These are phyloP conservation scores for Mycena floridula DNA, from an alignment of 768 basidiomycete species.

Conservation along the genomic window DNA sequence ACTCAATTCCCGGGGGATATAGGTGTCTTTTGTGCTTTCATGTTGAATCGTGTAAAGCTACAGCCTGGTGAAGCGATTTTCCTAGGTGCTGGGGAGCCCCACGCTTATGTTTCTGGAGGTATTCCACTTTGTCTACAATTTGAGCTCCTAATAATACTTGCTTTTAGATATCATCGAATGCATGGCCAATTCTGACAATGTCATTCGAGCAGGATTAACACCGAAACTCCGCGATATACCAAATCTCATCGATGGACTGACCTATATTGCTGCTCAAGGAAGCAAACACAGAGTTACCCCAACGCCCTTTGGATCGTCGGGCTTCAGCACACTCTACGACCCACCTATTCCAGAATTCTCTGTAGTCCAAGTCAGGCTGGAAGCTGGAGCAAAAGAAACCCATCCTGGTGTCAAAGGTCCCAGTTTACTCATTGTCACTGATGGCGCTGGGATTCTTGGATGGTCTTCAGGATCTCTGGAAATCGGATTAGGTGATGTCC, in stretches of 20 bases:
- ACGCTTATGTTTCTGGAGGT: constrained; percentile 92
- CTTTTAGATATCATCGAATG: constrained; percentile 90
- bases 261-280: constrained; percentile 70
- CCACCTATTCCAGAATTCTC: constrained; percentile 94
- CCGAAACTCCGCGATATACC: constrained; percentile 93
- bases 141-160: not conserved
- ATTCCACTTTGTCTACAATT: constrained; percentile 4
- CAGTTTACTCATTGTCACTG: constrained; percentile 74
- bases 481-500: constrained; percentile 60
- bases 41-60: constrained; percentile 82
- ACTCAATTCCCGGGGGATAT: constrained; percentile 87
- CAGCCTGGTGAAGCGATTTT: constrained; percentile 88
- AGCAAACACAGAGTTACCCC: constrained; percentile 68
- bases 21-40: constrained; percentile 86
- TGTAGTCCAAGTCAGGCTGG: constrained; percentile 61
- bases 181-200: constrained; percentile 99
- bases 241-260: constrained; percentile 82
- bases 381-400: constrained; percentile 34
- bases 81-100: constrained; percentile 92
- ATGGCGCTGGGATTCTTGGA: constrained; percentile 50
- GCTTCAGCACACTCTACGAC: constrained; percentile 59
- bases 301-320: constrained; percentile 33
- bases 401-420: constrained; percentile 75
- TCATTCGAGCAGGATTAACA: constrained; percentile 96
- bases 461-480: constrained; percentile 42